A percentile compares a stretch with the other conserved stretches of the same genome.
phyloP scores from a whole-genome alignment of 179 eudicot genomes.

The Patellifolia procumbens region DNA sequence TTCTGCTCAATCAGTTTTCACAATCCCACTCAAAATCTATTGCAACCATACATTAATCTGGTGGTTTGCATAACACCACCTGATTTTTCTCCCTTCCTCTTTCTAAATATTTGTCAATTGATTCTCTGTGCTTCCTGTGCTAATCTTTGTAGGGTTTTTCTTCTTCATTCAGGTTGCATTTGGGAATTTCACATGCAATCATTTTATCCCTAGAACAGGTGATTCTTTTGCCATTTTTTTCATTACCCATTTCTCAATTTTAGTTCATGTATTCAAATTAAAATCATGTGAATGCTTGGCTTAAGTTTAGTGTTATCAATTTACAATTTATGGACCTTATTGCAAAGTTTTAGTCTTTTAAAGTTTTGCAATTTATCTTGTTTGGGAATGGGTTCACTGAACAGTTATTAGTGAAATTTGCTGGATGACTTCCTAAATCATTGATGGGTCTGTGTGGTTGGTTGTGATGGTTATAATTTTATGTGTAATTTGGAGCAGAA shows the following conservation, averaged over 20 bases:
- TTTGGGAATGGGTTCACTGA: background rate
- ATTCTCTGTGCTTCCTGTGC: conserved; percentile 17
- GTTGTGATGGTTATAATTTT: too few species aligned
- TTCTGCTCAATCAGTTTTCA: conserved; percentile 26
- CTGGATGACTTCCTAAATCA: too few species aligned
- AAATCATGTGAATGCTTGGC: background rate
- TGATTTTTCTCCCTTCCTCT: background rate
- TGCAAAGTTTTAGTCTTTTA: conserved; percentile 1
- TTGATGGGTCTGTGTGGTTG: too few species aligned
- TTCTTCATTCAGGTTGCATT: background rate
- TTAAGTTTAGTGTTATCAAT: background rate
- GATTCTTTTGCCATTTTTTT: conserved; percentile 3
- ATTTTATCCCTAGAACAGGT: conserved; percentile 23
- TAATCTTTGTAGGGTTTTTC: background rate
- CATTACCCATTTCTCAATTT: background rate
- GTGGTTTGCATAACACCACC: conserved; percentile 34
- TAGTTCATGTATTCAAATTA: background rate
- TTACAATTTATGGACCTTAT: background rate
- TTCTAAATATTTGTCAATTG: background rate
- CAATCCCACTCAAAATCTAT: conserved; percentile 17
- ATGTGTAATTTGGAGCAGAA: too few species aligned
- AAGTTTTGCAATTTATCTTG: background rate
- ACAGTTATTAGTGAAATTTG: too few species aligned
- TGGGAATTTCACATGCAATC: conserved; percentile 4
- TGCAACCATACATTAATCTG: conserved; percentile 26